These are phyloP conservation scores for Zelonia costaricensis DNA, from an alignment of 208 protist genomes.

Conservation along the genomic window DNA sequence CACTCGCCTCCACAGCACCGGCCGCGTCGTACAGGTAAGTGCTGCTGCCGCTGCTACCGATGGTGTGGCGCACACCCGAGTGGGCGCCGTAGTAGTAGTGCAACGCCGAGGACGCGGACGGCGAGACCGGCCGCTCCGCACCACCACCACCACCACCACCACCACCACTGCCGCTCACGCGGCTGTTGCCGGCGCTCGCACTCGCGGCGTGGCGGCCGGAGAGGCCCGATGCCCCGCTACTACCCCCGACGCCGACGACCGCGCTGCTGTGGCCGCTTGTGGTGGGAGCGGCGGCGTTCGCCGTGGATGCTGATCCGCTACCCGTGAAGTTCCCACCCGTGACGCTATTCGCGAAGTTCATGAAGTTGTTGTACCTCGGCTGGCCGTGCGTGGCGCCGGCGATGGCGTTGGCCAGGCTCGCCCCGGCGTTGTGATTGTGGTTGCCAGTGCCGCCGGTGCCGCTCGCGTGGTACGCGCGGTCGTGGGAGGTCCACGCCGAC, in stretches of 20 bases:
- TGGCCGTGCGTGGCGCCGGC: not conserved
- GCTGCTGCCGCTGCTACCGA: not conserved
- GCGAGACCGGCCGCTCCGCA: not conserved
- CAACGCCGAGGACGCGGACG: not conserved
- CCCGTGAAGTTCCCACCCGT: constrained; percentile 17
- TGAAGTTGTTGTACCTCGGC: constrained; percentile 28
- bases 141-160: no score
- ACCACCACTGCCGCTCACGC: no score
- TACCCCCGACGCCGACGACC: not conserved
- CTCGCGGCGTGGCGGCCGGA: not conserved
- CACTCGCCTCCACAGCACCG: no score
- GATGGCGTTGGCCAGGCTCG: not conserved
- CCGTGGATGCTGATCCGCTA: not conserved
- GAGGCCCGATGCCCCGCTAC: no score
- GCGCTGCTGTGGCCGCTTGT: not conserved
- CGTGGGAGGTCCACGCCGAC: not conserved
- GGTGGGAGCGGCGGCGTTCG: not conserved
- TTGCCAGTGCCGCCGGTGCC: constrained; percentile 5
- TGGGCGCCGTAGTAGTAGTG: not conserved
- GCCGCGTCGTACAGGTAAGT: not conserved
- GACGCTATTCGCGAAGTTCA: constrained; percentile 15
- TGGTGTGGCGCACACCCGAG: not conserved
- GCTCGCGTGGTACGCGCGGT: not conserved
- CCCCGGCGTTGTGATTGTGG: not conserved
- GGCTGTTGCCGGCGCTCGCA: no score